Base-by-base conservation (phyloP, 2,329 filamentous ascomycete species). In the Penicillium sp. region DNA sequence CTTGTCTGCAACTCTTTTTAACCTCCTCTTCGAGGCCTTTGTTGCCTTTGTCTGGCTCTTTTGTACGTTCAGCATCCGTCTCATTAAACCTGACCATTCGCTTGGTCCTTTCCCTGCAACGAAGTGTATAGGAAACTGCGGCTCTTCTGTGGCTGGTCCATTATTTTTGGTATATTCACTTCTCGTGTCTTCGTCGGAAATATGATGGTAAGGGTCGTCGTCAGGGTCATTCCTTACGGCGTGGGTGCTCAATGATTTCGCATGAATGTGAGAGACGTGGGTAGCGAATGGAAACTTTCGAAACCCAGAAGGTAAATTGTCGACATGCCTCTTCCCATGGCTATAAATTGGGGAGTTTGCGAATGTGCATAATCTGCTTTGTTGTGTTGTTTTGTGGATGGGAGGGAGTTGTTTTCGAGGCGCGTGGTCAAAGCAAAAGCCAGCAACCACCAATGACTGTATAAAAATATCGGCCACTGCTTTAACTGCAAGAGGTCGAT, bases 401-500 rank as follows among this genome's bases (percentile, higher is more conserved):
- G 45, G 47, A 2, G 16, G 5, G 46, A 26, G 20, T 28, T 42
- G 51, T 43, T 58, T 61, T 51, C 63, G 64, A 51, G 70, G 71
- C 23, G 74, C 71, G 64, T 83, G 81, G 49, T 76, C 68, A 59
- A 69, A 71, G 65, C 81, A 84, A 48, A 77, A 76, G 43, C 76
- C 76, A 50, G 81, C 81, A 61, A 77, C 71, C 57, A 80, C 77
- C 62, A 84, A 68, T 45, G 80, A 79, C 59, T 73, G 70, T 60
- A 84, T 77, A 68, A 84, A 83, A 61, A 80, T 63, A 62, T 79
- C 77, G 63, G 80, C 78, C 69, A 81, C 71, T 57, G 67, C 71
- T 60, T 67, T 64, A 60, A 68, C 63, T 56, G 64, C 51, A 21
- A 42, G 63, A 9, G 66, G 66, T 47, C 66, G 66, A 52, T 60